phyloP scores from a whole-genome alignment of 345 rosid species.

The Arabidopsis suecica region DNA sequence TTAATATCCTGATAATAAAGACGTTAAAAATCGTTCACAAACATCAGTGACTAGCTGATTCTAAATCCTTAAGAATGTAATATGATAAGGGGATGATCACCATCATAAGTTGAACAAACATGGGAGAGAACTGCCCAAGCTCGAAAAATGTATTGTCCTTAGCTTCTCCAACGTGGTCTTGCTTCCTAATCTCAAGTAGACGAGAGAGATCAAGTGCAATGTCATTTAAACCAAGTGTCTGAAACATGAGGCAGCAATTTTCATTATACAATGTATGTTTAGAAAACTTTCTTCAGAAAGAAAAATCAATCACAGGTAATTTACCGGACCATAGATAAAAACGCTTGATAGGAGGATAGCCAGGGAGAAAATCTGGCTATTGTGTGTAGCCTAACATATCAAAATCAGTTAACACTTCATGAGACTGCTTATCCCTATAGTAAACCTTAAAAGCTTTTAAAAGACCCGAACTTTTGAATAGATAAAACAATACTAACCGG shows the following conservation, averaged over 20 bases:
- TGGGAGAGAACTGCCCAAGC: conserved; percentile 51
- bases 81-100: conserved; percentile 33
- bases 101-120: conserved; percentile 52
- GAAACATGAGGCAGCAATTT: conserved; percentile 22
- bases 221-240: conserved; percentile 52
- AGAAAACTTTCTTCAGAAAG: background rate
- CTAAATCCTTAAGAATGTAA: background rate
- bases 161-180: conserved; percentile 35
- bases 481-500: conserved; percentile 32
- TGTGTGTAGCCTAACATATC: conserved; percentile 43
- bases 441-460: too few relatives aligned
- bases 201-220: conserved; percentile 48
- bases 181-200: conserved; percentile 47
- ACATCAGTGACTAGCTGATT: conserved; percentile 11
- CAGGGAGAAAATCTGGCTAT: conserved; percentile 48
- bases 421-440: conserved; percentile 1
- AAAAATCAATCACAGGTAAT: conserved; percentile 6
- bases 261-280: background rate
- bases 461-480: background rate
- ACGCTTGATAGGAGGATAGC: conserved; percentile 53
- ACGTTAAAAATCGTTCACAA: conserved; percentile 28
- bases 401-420: conserved; percentile 4
- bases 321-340: conserved; percentile 53
- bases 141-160: conserved; percentile 42
- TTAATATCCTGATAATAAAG: conserved; percentile 39